A percentile compares a stretch with the other conserved stretches of the same genome.
Conservation (phyloP, 495 filamentous ascomycete genomes). For the Aeminium ludgeri region DNA sequence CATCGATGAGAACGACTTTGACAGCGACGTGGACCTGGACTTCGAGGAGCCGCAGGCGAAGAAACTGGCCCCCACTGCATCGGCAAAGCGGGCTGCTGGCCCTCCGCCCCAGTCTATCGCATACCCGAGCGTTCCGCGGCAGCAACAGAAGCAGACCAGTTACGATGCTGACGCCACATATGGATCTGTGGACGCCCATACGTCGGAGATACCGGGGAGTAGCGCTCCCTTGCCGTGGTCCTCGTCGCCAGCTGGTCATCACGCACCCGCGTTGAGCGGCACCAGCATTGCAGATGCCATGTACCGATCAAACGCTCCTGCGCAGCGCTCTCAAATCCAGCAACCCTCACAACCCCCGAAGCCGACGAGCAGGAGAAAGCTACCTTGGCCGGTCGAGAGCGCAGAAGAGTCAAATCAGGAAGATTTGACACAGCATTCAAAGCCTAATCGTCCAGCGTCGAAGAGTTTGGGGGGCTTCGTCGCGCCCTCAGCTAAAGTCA, state of each 20-base stretch:
- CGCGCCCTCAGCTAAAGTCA: no score
- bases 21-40: slow-evolving; percentile 48
- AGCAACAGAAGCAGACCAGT: slow-evolving; percentile 6
- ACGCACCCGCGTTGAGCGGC: slow-evolving; percentile 19
- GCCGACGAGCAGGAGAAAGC: slow-evolving; percentile 33
- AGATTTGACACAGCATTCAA: no score
- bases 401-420: no score
- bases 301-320: neutral
- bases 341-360: slow-evolving; percentile 5
- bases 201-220: slow-evolving; percentile 26
- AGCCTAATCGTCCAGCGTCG: no score
- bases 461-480: no score
- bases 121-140: slow-evolving; percentile 6
- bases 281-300: neutral
- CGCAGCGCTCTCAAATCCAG: slow-evolving; percentile 1
- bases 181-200: slow-evolving; percentile 14
- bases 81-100: slow-evolving; percentile 19
- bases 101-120: neutral
- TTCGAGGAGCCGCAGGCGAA: slow-evolving; percentile 32
- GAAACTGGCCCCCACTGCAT: slow-evolving; percentile 28
- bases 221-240: slow-evolving; percentile 45
- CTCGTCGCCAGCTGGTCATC: slow-evolving; percentile 41
- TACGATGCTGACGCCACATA: neutral
- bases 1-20: slow-evolving; percentile 50
- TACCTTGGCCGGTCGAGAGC: slow-evolving; percentile 36